Evolutionary conservation across 495 filamentous ascomycete genomes (phyloP).

Genomic region (Wilcoxina mikolae): DNA sequence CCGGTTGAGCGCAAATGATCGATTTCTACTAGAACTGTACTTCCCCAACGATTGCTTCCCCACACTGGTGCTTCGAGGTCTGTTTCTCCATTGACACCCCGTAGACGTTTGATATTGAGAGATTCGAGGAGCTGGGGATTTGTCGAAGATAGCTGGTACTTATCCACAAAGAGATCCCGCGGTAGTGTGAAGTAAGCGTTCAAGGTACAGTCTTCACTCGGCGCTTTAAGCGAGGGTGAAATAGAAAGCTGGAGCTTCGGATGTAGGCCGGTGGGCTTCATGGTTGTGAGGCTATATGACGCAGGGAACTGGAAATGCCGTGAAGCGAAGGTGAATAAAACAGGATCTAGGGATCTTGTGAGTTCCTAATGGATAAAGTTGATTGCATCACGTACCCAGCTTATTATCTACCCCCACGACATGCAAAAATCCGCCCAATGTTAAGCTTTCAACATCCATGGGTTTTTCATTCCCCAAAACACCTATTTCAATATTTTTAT

Average conservation of each 20-base stretch:
- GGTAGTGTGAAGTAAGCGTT: constrained; percentile 81
- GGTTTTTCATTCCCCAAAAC: constrained; percentile 56
- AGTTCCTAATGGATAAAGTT: neutral
- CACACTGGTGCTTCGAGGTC: constrained; percentile 92
- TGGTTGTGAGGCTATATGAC: constrained; percentile 40
- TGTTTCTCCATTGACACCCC: constrained; percentile 53
- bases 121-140: constrained; percentile 58
- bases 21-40: constrained; percentile 61
- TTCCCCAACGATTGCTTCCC: constrained; percentile 63
- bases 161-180: constrained; percentile 68
- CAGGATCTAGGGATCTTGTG: constrained; percentile 39
- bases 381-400: constrained; percentile 40
- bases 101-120: constrained; percentile 56
- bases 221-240: constrained; percentile 22
- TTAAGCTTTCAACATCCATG: constrained; percentile 49
- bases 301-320: constrained; percentile 52
- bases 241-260: constrained; percentile 56
- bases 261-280: constrained; percentile 67
- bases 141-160: constrained; percentile 55
- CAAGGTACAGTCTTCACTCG: constrained; percentile 42
- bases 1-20: constrained; percentile 12
- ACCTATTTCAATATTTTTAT: constrained; percentile 52
- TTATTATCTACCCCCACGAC: constrained; percentile 62
- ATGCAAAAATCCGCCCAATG: constrained; percentile 62
- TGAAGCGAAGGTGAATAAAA: constrained; percentile 79